Percentiles rank a stretch among this genome's conserved stretches.
Evolutionary conservation across 164 flowering plant genomes (phyloP).

Genomic region (Liriodendron chinense): DNA sequence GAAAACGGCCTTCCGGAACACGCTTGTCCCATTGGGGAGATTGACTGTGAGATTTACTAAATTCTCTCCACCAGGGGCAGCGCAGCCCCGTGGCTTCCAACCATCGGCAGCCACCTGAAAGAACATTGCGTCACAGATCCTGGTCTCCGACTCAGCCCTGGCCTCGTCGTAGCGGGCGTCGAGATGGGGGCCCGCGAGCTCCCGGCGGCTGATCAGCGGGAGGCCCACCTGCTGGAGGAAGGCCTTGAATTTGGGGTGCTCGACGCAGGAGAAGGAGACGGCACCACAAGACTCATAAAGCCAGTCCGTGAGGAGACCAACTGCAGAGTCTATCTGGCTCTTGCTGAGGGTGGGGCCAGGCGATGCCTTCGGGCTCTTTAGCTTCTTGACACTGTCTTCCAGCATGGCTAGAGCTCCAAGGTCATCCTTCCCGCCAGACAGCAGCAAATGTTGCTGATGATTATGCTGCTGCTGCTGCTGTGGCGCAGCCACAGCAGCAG

Average conservation of each 20-base stretch:
- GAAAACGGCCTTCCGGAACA: slow-evolving; percentile 73
- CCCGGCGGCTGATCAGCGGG: slow-evolving; percentile 55
- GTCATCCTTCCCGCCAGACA: slow-evolving; percentile 97
- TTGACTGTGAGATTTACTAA: slow-evolving; percentile 77
- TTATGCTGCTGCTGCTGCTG: slow-evolving; percentile 29
- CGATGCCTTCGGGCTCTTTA: slow-evolving; percentile 83
- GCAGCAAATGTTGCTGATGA: slow-evolving; percentile 57
- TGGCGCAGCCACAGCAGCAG: slow-evolving; percentile 1
- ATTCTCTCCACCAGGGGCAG: slow-evolving; percentile 38
- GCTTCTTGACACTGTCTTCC: slow-evolving; percentile 92
- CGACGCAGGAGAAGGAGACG: slow-evolving; percentile 75
- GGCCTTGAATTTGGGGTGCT: slow-evolving; percentile 85
- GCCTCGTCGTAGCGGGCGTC: slow-evolving; percentile 71
- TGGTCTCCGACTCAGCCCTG: slow-evolving; percentile 62
- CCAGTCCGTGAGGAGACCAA: slow-evolving; percentile 81
- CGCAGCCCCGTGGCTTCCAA: slow-evolving; percentile 44
- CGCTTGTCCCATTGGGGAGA: slow-evolving; percentile 90
- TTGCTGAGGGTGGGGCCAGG: slow-evolving; percentile 70
- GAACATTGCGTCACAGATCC: slow-evolving; percentile 85
- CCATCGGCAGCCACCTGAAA: slow-evolving; percentile 86
- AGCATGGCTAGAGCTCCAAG: slow-evolving; percentile 87
- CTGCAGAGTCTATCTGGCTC: slow-evolving; percentile 63
- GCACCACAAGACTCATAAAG: slow-evolving; percentile 87
- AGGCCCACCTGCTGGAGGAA: slow-evolving; percentile 84
- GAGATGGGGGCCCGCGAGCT: slow-evolving; percentile 55